phyloP scores from a whole-genome alignment of 2,329 filamentous ascomycete genomes.

The Colletotrichum echinochloae region DNA sequence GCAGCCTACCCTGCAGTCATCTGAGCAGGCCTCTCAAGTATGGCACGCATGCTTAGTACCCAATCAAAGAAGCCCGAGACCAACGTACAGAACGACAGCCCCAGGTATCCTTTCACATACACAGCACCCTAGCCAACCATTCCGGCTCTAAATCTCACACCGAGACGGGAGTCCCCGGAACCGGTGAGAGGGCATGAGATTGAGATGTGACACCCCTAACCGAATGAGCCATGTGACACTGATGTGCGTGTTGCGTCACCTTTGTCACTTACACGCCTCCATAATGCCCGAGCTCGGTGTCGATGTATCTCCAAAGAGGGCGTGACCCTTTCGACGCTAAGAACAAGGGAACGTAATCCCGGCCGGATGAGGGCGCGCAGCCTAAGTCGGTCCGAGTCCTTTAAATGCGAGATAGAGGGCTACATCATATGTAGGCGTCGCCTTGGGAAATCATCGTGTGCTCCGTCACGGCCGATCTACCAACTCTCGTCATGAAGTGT shows the following conservation, averaged over 20 bases:
- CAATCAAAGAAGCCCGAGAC: not conserved
- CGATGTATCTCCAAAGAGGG: not conserved
- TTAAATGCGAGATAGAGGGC: not conserved
- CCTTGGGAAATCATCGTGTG: not conserved
- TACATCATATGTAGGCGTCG: not conserved
- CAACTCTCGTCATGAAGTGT: not conserved
- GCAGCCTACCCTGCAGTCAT: not conserved
- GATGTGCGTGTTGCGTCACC: not conserved
- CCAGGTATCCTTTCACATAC: constrained; percentile 16
- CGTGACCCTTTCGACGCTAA: not conserved
- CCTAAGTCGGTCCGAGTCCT: not conserved
- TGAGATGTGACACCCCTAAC: not conserved
- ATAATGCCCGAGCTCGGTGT: not conserved
- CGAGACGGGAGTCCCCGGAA: constrained; percentile 37
- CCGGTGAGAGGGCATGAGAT: constrained; percentile 24
- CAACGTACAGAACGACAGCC: not conserved
- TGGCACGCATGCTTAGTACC: not conserved
- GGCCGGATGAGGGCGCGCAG: not conserved
- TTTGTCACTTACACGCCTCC: not conserved
- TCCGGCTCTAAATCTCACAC: constrained; percentile 35
- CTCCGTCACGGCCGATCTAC: not conserved
- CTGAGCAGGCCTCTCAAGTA: not conserved
- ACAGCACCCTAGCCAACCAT: constrained; percentile 10
- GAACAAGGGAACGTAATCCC: not conserved
- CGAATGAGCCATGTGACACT: constrained; percentile 11